Evolutionary conservation across 1,284 basidiomycete species (phyloP), one percentile per base, ranked within the genome.

Genomic region (Tylopilus sp.): DNA sequence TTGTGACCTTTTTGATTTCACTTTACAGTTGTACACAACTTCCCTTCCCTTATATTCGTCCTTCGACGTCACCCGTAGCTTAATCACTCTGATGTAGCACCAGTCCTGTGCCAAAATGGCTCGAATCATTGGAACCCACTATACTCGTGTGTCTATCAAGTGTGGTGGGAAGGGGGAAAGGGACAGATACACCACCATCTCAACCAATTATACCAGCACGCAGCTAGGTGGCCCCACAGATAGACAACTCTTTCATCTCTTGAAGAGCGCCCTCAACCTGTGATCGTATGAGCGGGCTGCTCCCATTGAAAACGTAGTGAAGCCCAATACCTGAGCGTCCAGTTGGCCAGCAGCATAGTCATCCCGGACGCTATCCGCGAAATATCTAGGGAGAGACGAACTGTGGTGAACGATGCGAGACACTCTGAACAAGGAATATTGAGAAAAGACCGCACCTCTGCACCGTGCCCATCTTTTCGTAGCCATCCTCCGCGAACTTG

Each of bases 261-360:
- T 93, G 90, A 48, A 98, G 71, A 12, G 94, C 92, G 16, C 84
- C 88, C 69, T 98, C 96, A 11, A 96, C 92, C 83, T 74, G 43
- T 10, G 25, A 53, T 39, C 35, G 29, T 52, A 18, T 45, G 23
- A 44, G 44, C 56, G 41, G 43, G 39, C 8, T 26, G 8, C 26
- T 35, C 33, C 26, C 25, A 29, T 15, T 1, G 2, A 15, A 28
- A 28, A n/a, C 6, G 15, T 36, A 33, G 13, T 3, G 44, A 47
- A 28, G 18, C 13, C 2, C 51, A 69, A 50, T 57, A 89, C 91
- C 78, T 99, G 94, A 31, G 88, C 86, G 67, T 99, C 96, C 46
- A 99, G 75, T 67, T 94, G 90, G 6, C 96, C 96, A 45, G 93
- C 92, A 19, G 97, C 96, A 64, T 99, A 99, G 61, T 99, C 94